Conservation (phyloP, 2,329 filamentous ascomycete genomes). For the Didymella pinodella region DNA sequence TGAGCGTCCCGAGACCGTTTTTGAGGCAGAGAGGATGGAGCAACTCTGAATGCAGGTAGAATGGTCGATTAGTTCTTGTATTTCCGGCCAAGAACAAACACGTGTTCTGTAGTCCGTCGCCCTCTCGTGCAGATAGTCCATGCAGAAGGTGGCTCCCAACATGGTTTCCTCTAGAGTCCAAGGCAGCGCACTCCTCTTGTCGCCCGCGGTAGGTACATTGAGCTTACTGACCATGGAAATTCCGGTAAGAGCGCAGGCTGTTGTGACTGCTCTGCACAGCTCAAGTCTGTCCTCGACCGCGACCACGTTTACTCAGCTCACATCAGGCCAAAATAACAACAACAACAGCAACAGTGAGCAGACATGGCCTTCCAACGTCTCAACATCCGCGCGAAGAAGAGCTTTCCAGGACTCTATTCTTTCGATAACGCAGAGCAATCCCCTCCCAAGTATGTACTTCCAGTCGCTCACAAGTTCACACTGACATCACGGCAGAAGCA, state of each 20-base stretch:
- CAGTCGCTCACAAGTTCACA: no score
- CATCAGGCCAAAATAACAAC: slow-evolving; percentile 9
- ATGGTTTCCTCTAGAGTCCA: neutral
- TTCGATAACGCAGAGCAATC: slow-evolving; percentile 20
- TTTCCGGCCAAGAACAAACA: neutral
- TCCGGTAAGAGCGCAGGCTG: neutral
- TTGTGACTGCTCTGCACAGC: neutral
- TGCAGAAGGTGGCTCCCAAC: neutral
- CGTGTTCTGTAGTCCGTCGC: neutral
- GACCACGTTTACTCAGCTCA: slow-evolving; percentile 1
- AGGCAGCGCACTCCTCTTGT: neutral
- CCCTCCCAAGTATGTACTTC: slow-evolving; percentile 8
- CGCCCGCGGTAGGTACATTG: neutral
- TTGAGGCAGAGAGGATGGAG: neutral
- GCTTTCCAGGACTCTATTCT: slow-evolving; percentile 40
- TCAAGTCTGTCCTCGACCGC: neutral
- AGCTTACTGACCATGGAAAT: neutral
- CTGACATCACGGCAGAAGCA: neutral
- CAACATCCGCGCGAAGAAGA: slow-evolving; percentile 40
- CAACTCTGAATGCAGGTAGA: neutral
- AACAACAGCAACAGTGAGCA: slow-evolving; percentile 14
- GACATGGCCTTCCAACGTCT: slow-evolving; percentile 40
- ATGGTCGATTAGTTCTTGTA: neutral
- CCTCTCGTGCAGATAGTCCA: neutral
- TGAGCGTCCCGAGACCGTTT: neutral